These are phyloP conservation scores for Geopyxis carbonaria DNA, from an alignment of 495 filamentous ascomycete genomes.

Conservation along the genomic window DNA sequence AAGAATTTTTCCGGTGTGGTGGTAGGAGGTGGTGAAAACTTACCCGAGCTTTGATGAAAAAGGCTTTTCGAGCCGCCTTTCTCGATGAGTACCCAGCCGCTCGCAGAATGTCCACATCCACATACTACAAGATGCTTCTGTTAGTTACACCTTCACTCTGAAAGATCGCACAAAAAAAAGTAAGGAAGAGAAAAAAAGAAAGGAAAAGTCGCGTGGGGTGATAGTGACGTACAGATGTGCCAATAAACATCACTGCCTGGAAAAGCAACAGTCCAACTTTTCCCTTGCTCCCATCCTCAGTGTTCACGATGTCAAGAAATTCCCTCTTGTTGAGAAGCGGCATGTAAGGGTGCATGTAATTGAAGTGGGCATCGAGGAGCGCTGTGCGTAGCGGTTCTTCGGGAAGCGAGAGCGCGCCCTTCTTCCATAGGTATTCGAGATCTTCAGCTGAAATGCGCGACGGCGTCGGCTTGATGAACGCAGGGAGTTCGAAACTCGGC, in stretches of 20 bases:
- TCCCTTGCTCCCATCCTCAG: constrained; percentile 46
- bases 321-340: constrained; percentile 64
- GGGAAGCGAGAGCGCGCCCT: constrained; percentile 59
- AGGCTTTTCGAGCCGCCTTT: constrained; percentile 57
- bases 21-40: constrained; percentile 30
- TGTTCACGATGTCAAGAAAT: constrained; percentile 48
- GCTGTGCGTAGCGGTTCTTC: constrained; percentile 50
- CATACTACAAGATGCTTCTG: too few species aligned
- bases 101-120: constrained; percentile 50
- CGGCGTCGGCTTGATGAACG: constrained; percentile 59
- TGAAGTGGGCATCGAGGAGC: constrained; percentile 54
- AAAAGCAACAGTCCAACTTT: constrained; percentile 61
- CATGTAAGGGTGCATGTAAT: constrained; percentile 81
- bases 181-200: not conserved
- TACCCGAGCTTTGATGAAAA: constrained; percentile 64
- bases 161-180: not conserved
- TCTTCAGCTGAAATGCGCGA: constrained; percentile 52
- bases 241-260: constrained; percentile 69
- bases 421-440: constrained; percentile 52
- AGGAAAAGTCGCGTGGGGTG: too few species aligned
- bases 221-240: constrained; percentile 34
- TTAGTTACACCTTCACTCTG: constrained; percentile 13
- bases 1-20: not conserved
- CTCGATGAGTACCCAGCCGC: constrained; percentile 51
- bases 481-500: constrained; percentile 35